phyloP scores from a whole-genome alignment of 805 yeast species.

The Jamesozyma gamospora region DNA sequence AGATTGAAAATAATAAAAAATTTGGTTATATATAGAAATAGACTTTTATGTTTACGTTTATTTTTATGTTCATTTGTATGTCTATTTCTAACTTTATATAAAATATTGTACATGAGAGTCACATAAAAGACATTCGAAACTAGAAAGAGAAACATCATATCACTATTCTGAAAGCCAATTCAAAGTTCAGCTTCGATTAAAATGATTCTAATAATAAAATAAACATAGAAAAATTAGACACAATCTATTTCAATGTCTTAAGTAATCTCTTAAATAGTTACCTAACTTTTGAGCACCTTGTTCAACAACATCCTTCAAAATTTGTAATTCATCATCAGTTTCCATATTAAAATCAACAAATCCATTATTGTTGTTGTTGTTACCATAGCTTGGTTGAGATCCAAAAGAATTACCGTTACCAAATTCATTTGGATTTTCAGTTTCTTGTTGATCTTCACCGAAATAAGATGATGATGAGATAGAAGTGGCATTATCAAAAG shows the following conservation, averaged over 20 bases:
- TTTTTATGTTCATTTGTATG: too few relatives aligned
- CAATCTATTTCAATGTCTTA: constrained; percentile 36
- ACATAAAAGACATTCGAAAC: too few relatives aligned
- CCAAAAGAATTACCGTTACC: constrained; percentile 7
- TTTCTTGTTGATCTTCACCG: constrained; percentile 64
- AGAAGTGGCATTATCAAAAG: constrained; percentile 77
- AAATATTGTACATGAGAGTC: too few relatives aligned
- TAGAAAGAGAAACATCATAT: too few relatives aligned
- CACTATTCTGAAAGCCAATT: too few relatives aligned
- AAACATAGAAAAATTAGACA: too few relatives aligned
- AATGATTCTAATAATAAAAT: too few relatives aligned
- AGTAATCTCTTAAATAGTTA: constrained; percentile 75
- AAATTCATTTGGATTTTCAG: constrained; percentile 12
- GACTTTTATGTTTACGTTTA: too few relatives aligned
- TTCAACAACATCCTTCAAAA: constrained; percentile 83
- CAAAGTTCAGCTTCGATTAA: too few relatives aligned
- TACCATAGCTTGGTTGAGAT: constrained; percentile 5
- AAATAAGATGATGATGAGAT: constrained; percentile 90
- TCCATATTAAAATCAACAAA: constrained; percentile 61
- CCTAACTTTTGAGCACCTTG: constrained; percentile 88
- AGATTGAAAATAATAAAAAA: too few relatives aligned
- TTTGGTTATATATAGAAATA: too few relatives aligned
- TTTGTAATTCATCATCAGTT: constrained; percentile 83
- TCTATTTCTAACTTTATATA: too few relatives aligned
- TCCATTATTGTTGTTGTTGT: constrained; percentile 29